A percentile compares a stretch with the other conserved stretches of the same genome.
Conservation (phyloP, 2,329 filamentous ascomycete species). For the Fusarium sp. region DNA sequence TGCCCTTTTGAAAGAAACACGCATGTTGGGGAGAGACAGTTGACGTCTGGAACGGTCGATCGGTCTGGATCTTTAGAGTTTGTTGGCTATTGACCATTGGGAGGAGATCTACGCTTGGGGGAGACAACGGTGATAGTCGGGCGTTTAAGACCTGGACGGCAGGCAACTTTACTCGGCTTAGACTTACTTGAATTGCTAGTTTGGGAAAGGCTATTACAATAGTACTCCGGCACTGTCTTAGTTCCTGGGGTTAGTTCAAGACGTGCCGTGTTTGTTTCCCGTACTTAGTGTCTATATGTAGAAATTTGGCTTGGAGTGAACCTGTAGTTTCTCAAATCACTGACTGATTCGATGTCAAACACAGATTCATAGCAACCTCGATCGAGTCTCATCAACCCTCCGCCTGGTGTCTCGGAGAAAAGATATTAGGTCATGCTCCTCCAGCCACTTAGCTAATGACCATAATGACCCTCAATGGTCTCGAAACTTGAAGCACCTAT, state of each 20-base stretch:
- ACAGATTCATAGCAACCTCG: not conserved
- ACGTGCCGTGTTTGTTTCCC: not conserved
- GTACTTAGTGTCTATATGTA: not conserved
- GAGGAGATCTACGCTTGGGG: not conserved
- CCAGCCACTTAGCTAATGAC: not conserved
- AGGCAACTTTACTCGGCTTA: not conserved
- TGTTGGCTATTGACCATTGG: not conserved
- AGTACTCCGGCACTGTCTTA: not conserved
- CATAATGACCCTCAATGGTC: not conserved
- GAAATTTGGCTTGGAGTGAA: not conserved
- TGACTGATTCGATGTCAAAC: not conserved
- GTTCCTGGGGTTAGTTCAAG: not conserved
- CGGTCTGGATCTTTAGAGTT: not conserved
- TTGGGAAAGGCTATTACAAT: not conserved
- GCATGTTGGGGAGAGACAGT: not conserved
- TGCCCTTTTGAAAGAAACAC: slow-evolving; percentile 7
- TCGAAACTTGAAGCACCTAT: not conserved
- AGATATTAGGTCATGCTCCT: not conserved
- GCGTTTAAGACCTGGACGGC: too few species aligned
- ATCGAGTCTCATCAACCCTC: not conserved
- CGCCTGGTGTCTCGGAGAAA: not conserved
- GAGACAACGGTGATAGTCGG: not conserved
- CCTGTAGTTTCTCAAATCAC: not conserved
- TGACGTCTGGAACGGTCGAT: not conserved
- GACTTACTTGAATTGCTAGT: not conserved